phyloP scores from a whole-genome alignment of 495 filamentous ascomycete genomes.

The Cudoniella acicularis region DNA sequence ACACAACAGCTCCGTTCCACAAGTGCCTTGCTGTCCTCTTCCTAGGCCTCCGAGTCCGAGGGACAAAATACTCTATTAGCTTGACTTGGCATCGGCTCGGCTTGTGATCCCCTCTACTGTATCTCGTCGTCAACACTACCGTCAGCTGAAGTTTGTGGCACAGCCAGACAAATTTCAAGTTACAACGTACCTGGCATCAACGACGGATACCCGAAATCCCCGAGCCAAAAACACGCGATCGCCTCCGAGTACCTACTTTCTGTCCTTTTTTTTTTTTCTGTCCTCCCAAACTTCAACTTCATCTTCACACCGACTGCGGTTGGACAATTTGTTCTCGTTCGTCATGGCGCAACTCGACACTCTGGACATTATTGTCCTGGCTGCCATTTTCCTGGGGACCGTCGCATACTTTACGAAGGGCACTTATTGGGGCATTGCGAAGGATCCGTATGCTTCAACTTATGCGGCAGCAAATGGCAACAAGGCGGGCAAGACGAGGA shows the following conservation, averaged over 20 bases:
- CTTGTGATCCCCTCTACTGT: neutral
- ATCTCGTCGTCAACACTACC: neutral
- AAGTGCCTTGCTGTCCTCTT: neutral
- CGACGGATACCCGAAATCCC: neutral
- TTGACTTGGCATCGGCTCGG: neutral
- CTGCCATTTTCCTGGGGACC: slow-evolving; percentile 77
- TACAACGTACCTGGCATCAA: neutral
- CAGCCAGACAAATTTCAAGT: neutral
- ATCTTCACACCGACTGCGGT: neutral
- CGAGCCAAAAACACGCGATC: neutral
- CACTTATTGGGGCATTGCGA: slow-evolving; percentile 79
- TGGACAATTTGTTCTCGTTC: neutral
- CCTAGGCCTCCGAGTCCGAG: neutral
- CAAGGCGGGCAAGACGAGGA: slow-evolving; percentile 83
- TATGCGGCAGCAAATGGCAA: slow-evolving; percentile 63
- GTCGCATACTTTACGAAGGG: slow-evolving; percentile 97
- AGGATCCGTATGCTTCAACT: slow-evolving; percentile 80
- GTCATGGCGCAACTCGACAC: slow-evolving; percentile 94
- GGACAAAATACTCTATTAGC: too few relatives aligned
- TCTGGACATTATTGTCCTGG: slow-evolving; percentile 88
- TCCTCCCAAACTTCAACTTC: neutral
- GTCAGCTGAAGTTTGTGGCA: neutral
- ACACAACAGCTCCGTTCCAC: neutral
- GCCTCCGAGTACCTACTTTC: neutral
- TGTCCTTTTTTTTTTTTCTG: neutral